phyloP scores from a whole-genome alignment of 1,139 yeast species.

The Sugiyamaella neomexicana region DNA sequence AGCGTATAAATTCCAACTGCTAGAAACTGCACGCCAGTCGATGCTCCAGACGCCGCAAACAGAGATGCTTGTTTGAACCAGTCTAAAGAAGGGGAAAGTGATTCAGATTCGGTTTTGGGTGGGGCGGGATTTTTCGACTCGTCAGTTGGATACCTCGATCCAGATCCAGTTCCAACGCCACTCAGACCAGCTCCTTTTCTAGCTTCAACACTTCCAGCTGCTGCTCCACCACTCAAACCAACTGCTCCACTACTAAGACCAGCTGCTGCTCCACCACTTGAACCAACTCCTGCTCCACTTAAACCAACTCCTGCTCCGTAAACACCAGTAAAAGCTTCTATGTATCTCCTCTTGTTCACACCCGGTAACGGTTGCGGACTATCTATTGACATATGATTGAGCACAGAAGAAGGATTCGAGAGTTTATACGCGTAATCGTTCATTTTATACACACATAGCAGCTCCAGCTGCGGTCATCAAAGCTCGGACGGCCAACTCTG shows the following conservation, averaged over 20 bases:
- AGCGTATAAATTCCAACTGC: slow-evolving; percentile 2
- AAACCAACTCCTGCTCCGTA: not conserved
- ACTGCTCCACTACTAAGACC: too few relatives aligned
- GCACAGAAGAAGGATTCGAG: slow-evolving; percentile 6
- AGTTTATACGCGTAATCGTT: slow-evolving; percentile 8
- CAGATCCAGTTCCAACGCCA: too few relatives aligned
- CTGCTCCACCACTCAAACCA: too few relatives aligned
- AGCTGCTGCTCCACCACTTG: too few relatives aligned
- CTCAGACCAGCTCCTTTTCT: too few relatives aligned
- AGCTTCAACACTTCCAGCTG: too few relatives aligned
- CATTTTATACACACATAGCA: not conserved
- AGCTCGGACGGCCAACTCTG: not conserved
- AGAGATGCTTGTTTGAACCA: slow-evolving; percentile 10
- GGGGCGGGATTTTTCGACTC: too few relatives aligned
- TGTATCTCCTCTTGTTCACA: slow-evolving; percentile 10
- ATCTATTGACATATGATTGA: slow-evolving; percentile 2
- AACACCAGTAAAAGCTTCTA: slow-evolving; percentile 14
- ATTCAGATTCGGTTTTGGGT: not conserved
- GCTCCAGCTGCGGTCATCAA: not conserved
- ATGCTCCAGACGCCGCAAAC: slow-evolving; percentile 8
- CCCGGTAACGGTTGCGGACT: slow-evolving; percentile 10
- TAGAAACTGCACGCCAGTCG: slow-evolving; percentile 3
- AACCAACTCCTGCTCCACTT: too few relatives aligned
- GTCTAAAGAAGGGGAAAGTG: not conserved
- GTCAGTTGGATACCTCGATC: too few relatives aligned